These are phyloP conservation scores for Phaffia australis DNA, from an alignment of 768 basidiomycete species.

Conservation along the genomic window DNA sequence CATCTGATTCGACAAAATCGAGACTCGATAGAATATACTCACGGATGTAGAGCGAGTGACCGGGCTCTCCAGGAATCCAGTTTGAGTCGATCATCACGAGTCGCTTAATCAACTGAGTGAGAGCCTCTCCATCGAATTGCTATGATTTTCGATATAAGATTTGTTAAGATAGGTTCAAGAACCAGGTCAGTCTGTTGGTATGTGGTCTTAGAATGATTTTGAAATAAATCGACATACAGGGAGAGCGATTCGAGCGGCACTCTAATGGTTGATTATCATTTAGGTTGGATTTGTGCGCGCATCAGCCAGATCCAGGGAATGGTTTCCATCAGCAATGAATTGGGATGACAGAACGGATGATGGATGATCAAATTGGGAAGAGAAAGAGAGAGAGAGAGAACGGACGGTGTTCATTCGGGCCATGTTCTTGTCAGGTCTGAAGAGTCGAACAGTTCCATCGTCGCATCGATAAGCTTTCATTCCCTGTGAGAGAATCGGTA, in stretches of 20 bases:
- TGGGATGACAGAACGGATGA: too few species aligned
- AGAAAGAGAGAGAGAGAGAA: neutral
- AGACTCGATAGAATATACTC: conserved; percentile 56
- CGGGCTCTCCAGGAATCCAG: conserved; percentile 82
- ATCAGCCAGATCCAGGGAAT: neutral
- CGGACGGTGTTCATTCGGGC: conserved; percentile 35
- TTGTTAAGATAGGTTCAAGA: conserved; percentile 4
- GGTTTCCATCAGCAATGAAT: neutral
- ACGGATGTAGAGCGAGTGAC: conserved; percentile 84
- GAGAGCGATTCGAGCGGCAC: conserved; percentile 24
- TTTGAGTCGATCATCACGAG: conserved; percentile 70
- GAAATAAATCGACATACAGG: neutral
- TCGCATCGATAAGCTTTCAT: conserved; percentile 82
- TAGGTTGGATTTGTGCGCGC: neutral
- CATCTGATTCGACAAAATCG: conserved; percentile 6
- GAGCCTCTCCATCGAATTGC: conserved; percentile 65
- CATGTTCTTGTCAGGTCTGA: conserved; percentile 97
- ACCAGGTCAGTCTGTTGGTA: neutral
- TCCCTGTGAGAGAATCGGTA: conserved; percentile 43
- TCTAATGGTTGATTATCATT: conserved; percentile 8
- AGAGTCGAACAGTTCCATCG: conserved; percentile 63
- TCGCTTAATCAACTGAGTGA: conserved; percentile 71
- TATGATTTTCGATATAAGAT: conserved; percentile 15
- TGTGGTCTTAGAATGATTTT: too few species aligned
- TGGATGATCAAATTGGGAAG: neutral